Conservation (phyloP, 164 flowering plant species). For the Hamamelis virginiana region DNA sequence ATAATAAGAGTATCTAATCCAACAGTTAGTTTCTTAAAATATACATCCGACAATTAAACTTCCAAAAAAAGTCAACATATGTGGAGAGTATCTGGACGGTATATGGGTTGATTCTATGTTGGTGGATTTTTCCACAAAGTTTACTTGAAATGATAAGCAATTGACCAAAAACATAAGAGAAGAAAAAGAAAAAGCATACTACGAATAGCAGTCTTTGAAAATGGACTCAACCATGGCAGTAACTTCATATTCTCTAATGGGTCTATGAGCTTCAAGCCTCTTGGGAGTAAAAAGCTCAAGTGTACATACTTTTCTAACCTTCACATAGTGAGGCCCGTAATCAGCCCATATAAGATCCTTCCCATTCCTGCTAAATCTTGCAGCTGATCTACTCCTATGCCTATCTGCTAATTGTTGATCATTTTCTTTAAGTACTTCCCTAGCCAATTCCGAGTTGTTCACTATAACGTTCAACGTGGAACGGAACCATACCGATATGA, state of each 20-base stretch:
- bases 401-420: constrained; percentile 46
- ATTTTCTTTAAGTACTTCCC: constrained; percentile 36
- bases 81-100: too few species aligned
- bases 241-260: constrained; percentile 47
- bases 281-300: constrained; percentile 45
- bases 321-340: constrained; percentile 50
- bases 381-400: constrained; percentile 38
- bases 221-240: constrained; percentile 47
- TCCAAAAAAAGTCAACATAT: too few species aligned
- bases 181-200: constrained; percentile 16
- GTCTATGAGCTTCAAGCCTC: constrained; percentile 36
- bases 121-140: too few species aligned
- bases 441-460: constrained; percentile 33
- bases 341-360: constrained; percentile 52
- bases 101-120: too few species aligned
- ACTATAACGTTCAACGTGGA: constrained; percentile 42
- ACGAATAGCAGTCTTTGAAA: constrained; percentile 31
- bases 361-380: constrained; percentile 38
- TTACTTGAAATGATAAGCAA: too few species aligned
- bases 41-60: too few species aligned
- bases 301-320: constrained; percentile 46
- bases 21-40: too few species aligned
- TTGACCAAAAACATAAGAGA: too few species aligned
- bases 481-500: constrained; percentile 48
- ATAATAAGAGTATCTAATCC: too few species aligned